Evolutionary conservation across 345 rosid genomes (phyloP).

Genomic region (Schrenkiella parvula): DNA sequence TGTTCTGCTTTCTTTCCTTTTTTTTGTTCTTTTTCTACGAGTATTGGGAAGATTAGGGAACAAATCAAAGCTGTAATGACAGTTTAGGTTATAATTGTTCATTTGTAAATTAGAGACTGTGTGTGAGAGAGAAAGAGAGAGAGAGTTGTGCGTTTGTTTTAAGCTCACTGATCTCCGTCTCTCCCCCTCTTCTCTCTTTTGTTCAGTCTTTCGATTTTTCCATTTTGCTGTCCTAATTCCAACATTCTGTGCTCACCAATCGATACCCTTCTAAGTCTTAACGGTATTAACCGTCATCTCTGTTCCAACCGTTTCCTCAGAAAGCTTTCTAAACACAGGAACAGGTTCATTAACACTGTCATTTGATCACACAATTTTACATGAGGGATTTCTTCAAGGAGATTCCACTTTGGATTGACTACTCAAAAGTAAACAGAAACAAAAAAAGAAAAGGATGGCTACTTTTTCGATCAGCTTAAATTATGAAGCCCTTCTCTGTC

Average conservation of each 20-base stretch:
- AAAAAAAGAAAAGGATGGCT: no score
- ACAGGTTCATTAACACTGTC: neutral
- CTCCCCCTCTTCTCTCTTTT: neutral
- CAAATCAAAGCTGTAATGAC: constrained; percentile 16
- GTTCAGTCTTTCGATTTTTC: neutral
- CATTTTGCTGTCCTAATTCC: neutral
- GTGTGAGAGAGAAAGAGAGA: constrained; percentile 19
- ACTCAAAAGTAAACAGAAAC: no score
- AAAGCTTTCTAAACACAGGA: neutral
- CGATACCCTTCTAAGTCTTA: neutral
- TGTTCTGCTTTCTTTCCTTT: neutral
- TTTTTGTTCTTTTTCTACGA: neutral
- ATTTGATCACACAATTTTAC: neutral
- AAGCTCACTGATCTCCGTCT: constrained; percentile 1
- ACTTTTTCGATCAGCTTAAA: neutral
- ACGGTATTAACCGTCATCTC: neutral
- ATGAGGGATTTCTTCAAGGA: neutral
- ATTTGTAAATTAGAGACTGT: constrained; percentile 19
- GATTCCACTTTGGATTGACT: neutral
- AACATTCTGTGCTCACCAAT: neutral
- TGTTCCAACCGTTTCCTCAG: neutral
- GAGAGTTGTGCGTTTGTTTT: constrained; percentile 29
- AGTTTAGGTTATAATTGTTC: constrained; percentile 21
- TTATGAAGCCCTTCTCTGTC: neutral
- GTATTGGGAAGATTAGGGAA: constrained; percentile 8